Base-by-base conservation (phyloP, 805 yeast genomes). In the Candida insectorum region DNA sequence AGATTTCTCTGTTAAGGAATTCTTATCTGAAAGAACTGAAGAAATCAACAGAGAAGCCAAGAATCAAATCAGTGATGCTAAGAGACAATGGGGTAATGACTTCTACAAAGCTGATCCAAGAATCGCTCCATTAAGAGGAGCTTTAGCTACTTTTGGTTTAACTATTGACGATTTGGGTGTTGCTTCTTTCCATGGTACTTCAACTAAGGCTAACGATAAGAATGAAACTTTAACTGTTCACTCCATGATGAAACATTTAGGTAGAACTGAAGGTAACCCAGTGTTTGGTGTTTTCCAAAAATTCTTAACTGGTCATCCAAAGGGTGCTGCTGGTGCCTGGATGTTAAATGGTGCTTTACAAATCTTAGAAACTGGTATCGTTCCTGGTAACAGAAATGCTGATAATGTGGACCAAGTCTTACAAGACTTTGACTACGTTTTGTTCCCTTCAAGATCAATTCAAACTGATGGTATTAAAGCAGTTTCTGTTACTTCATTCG, bases 281-380 rank as follows among this genome's bases (percentile, higher is more conserved):
- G 89, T 94, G 31, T 74, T 83, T 50, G 97, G 97, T 77, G 94
- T 93, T 36, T 91, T 94, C 95, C 99, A 93, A 71, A 93, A 93
- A 69, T 93, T 77, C 79, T 78, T 93, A 58, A 93, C 99, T 52
- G 99, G 99, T 69, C 99, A 93, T 74, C 98, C 98, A 54, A 93
- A 93, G 85, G 99, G 99, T 78, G 98, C 98, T 52, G 99, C 99
- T 38, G 99, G 97, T 76, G 97, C 99, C 39, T 93, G 98, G 98
- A 93, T 93, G 98, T 70, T 93, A 77, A 94, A 93, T 65, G 99
- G 99, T 67, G 96, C 87, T 37, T 70, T 93, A 49, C 99, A 93
- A 73, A 81, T 89, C 49, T 73, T 93, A 61, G 84, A 86, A 70
- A 63, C 85, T 53, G 97, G 98, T 65, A 56, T 89, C 53, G 95